Evolutionary conservation across 2,329 filamentous ascomycete species (phyloP), one percentile per base, ranked within the genome.

Genomic region (Penicillium sp.): DNA sequence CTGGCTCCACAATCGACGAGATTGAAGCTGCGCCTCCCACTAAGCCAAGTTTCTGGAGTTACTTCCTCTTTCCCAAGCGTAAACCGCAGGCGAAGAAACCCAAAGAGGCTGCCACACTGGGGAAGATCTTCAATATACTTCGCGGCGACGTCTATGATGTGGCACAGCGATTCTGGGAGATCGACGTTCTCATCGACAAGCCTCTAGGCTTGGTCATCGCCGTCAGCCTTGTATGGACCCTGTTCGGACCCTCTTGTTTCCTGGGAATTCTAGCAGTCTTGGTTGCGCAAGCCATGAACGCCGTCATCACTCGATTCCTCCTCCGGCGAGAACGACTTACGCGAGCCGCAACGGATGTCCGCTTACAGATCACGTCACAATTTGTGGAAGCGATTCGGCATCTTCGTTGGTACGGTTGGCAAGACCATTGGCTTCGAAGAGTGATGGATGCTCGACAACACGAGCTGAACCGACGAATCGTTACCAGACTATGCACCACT

Each of bases 61-160:
- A 74, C 3, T 59, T 77, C 1, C 60, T 61, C 39, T 58, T 39
- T 53, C 52, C 56, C 10, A 70, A 67, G 59, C 68, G 67, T 43
- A 65, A 64, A 39, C 64, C 64, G 58, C 72, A 58, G 52, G 71
- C 63, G 37, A 62, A 69, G 47, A 73, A 73, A 57, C 61, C 60
- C 28, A 82, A 83, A 57, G 79, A 84, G 57, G 85, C 89, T 2
- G 91, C 92, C 0, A 92, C 90, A 0, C 94, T 93, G 76, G 92
- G 92, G 7, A 96, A 96, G 71, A 95, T 96, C 54, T 84, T 96
- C 61, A 96, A 96, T 68, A 77, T 96, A 2, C 90, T 96, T 81
- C 88, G 91, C 39, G 82, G 82, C 6, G 76, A 76, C 61, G 75
- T 73, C 10, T 75, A 78, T 39, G 73, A 76, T 58, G 73, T 76